These are phyloP conservation scores for Candida tunisiensis DNA, from an alignment of 1,139 yeast genomes.

Conservation along the genomic window DNA sequence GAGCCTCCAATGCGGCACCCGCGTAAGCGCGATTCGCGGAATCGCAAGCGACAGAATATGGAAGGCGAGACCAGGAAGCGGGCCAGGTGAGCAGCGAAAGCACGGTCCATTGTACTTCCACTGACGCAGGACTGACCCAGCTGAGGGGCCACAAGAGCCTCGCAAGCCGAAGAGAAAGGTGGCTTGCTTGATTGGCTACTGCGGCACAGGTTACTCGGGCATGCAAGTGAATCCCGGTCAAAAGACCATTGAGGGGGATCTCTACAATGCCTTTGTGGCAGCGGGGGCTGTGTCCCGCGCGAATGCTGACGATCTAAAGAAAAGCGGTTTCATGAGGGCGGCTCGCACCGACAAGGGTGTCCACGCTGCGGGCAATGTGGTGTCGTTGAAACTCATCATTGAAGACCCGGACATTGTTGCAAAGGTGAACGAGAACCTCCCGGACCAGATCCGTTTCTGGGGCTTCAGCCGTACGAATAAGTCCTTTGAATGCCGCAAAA, in stretches of 20 bases:
- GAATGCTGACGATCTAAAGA: slow-evolving; percentile 79
- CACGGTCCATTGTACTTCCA: no score
- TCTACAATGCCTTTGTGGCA: slow-evolving; percentile 67
- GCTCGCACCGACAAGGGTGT: slow-evolving; percentile 99
- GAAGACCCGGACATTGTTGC: slow-evolving; percentile 68
- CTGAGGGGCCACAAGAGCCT: slow-evolving; percentile 27
- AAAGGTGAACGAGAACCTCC: slow-evolving; percentile 58
- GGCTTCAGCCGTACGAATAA: slow-evolving; percentile 81
- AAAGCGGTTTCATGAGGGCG: slow-evolving; percentile 85
- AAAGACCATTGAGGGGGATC: slow-evolving; percentile 82
- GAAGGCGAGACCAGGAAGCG: no score
- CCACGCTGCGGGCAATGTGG: slow-evolving; percentile 95
- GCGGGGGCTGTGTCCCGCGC: slow-evolving; percentile 88
- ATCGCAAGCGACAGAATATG: no score
- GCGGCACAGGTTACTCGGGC: slow-evolving; percentile 97
- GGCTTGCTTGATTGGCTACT: slow-evolving; percentile 87
- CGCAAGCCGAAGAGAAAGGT: slow-evolving; percentile 74
- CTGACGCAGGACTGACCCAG: no score
- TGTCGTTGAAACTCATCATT: slow-evolving; percentile 72
- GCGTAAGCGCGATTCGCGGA: no score
- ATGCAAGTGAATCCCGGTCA: slow-evolving; percentile 91
- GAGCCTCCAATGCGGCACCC: no score
- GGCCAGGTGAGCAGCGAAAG: no score
- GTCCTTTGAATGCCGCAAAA: slow-evolving; percentile 84
- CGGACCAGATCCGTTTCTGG: slow-evolving; percentile 84